A percentile compares a stretch with the other conserved stretches of the same genome.
Conservation (phyloP, 2,329 filamentous ascomycete species). For the Coniochaeta pulveracea region DNA sequence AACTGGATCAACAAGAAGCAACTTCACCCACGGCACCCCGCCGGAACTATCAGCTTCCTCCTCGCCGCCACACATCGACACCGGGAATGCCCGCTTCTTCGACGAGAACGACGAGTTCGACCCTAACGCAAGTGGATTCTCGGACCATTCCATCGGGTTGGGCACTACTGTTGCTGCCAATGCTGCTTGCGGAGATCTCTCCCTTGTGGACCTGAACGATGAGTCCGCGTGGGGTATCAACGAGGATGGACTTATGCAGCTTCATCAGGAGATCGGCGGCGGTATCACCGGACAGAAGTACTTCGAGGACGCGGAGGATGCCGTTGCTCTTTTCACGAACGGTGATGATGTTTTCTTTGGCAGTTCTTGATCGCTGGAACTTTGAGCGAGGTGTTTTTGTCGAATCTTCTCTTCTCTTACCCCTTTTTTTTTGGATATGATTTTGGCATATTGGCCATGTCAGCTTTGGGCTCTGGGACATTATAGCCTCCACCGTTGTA, state of each 20-base stretch:
- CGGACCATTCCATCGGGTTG: conserved; percentile 14
- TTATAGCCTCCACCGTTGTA: no score
- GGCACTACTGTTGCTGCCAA: conserved; percentile 20
- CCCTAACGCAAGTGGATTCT: conserved; percentile 21
- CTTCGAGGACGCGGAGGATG: conserved; percentile 40
- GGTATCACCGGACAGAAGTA: conserved; percentile 26
- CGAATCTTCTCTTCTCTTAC: no score
- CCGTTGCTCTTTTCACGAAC: conserved; percentile 38
- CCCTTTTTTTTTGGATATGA: background rate
- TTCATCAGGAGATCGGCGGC: conserved; percentile 17
- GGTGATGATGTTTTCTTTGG: conserved; percentile 42
- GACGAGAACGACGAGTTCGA: conserved; percentile 18
- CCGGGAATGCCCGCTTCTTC: conserved; percentile 26
- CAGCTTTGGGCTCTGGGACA: no score
- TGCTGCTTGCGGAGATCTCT: conserved; percentile 14
- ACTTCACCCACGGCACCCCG: conserved; percentile 38
- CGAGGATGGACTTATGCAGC: conserved; percentile 28
- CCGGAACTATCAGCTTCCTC: conserved; percentile 51
- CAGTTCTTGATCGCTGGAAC: conserved; percentile 7
- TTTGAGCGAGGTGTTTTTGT: background rate
- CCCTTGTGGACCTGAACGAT: conserved; percentile 22
- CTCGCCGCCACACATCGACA: conserved; percentile 43
- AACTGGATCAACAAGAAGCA: conserved; percentile 34
- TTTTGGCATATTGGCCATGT: no score
- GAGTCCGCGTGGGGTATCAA: conserved; percentile 30